Conservation (phyloP, 1,284 basidiomycete genomes). For the Pseudomicrostroma phylloplanum region DNA sequence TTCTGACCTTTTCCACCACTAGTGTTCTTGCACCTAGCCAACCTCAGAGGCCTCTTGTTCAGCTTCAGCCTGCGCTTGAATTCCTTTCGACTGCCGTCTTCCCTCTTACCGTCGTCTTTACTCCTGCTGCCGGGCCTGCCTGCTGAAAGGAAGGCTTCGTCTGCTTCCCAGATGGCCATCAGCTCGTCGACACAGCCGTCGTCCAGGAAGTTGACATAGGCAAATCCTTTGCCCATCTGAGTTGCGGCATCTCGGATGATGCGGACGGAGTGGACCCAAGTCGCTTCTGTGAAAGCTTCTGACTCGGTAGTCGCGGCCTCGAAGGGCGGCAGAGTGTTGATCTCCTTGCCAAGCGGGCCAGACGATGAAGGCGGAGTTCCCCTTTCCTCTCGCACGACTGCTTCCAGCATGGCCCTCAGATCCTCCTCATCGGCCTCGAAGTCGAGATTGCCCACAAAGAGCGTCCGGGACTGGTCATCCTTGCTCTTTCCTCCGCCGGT, state of each 20-base stretch:
- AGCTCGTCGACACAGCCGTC: conserved; percentile 53
- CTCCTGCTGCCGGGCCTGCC: conserved; percentile 11
- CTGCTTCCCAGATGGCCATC: conserved; percentile 40
- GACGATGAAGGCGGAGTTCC: conserved; percentile 54
- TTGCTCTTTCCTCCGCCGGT: not conserved
- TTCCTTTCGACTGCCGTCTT: conserved; percentile 18
- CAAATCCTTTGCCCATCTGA: conserved; percentile 95
- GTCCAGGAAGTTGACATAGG: conserved; percentile 81
- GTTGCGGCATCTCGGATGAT: conserved; percentile 86
- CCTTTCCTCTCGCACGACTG: conserved; percentile 66
- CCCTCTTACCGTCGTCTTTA: conserved; percentile 15
- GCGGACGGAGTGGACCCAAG: conserved; percentile 77
- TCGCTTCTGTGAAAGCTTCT: not conserved
- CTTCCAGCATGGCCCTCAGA: conserved; percentile 78
- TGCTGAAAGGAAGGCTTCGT: conserved; percentile 37
- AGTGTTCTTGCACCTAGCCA: conserved; percentile 41
- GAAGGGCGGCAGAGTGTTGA: not conserved
- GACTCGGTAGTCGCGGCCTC: not conserved
- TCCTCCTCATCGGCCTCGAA: conserved; percentile 88
- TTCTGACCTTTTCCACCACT: conserved; percentile 21
- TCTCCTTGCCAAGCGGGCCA: not conserved
- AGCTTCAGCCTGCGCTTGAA: conserved; percentile 46
- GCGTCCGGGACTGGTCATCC: conserved; percentile 58
- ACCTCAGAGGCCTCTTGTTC: conserved; percentile 34
- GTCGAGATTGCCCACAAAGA: conserved; percentile 90